Conservation (phyloP, 2,329 filamentous ascomycete species). For the Penicillium nordicum region DNA sequence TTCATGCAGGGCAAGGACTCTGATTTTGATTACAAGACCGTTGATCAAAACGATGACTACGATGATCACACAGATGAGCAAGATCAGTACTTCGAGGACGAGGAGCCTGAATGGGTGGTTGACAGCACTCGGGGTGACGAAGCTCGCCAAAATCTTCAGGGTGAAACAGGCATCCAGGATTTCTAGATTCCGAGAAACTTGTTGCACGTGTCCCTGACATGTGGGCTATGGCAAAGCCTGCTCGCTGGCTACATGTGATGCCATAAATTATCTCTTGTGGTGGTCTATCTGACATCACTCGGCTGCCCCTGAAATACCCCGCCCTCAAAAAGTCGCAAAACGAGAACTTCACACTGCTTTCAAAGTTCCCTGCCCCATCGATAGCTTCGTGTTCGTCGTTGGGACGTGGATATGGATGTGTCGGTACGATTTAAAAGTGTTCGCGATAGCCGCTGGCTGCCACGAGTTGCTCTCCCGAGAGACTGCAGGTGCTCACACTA, state of each 20-base stretch:
- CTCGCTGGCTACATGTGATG: neutral
- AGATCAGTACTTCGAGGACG: constrained; percentile 76
- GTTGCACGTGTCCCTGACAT: neutral
- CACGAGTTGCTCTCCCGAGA: neutral
- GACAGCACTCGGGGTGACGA: constrained; percentile 42
- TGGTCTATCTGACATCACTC: neutral
- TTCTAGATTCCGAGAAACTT: constrained; percentile 47
- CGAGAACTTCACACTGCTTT: neutral
- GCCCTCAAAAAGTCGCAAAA: neutral
- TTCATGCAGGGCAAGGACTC: constrained; percentile 72
- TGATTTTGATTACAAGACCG: constrained; percentile 71
- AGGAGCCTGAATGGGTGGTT: constrained; percentile 66
- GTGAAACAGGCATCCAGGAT: constrained; percentile 71
- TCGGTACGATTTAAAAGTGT: neutral
- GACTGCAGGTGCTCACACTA: neutral
- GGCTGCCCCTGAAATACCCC: neutral
- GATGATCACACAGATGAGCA: constrained; percentile 65
- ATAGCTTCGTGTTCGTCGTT: neutral
- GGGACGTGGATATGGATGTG: neutral
- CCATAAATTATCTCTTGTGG: neutral
- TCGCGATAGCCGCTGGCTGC: neutral
- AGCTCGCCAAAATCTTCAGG: constrained; percentile 34
- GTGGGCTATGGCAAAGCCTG: neutral
- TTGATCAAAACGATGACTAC: constrained; percentile 70
- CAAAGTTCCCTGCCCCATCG: neutral